Percentiles rank a stretch among this genome's conserved stretches.
Conservation (phyloP, 2,329 filamentous ascomycete species). For the Penicillium sp. region DNA sequence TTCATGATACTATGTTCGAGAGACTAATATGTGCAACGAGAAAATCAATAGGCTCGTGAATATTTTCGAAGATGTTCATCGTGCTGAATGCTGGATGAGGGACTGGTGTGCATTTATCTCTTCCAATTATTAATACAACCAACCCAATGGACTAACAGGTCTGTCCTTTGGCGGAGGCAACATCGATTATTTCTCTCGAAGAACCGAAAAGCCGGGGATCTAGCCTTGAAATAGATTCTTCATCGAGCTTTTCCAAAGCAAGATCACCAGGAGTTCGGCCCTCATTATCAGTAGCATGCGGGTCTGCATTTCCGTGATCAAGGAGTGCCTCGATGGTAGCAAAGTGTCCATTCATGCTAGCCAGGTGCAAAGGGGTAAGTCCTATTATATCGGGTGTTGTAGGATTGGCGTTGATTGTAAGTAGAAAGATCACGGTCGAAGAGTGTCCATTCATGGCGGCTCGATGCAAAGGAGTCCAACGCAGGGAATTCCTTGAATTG, state of each 20-base stretch:
- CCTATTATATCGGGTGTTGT: background rate
- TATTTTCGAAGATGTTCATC: background rate
- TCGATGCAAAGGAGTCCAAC: background rate
- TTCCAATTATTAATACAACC: background rate
- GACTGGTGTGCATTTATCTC: background rate
- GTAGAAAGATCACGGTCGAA: background rate
- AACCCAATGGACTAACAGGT: background rate
- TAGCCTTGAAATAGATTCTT: background rate
- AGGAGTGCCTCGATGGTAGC: background rate
- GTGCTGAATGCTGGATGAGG: background rate
- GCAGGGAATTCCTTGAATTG: background rate
- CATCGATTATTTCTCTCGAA: too few species aligned
- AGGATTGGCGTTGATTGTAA: background rate
- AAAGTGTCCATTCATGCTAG: background rate
- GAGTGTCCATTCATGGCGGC: background rate
- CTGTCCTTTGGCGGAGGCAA: background rate
- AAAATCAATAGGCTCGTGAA: background rate
- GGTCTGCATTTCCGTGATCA: background rate
- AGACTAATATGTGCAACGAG: conserved; percentile 25
- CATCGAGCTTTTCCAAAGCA: background rate
- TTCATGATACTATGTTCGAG: conserved; percentile 20
- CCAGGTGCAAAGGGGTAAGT: background rate
- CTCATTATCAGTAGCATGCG: background rate
- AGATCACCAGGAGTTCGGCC: background rate
- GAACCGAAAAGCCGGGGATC: background rate